phyloP scores from a whole-genome alignment of 179 eudicot species.

The Silene noctiflora region DNA sequence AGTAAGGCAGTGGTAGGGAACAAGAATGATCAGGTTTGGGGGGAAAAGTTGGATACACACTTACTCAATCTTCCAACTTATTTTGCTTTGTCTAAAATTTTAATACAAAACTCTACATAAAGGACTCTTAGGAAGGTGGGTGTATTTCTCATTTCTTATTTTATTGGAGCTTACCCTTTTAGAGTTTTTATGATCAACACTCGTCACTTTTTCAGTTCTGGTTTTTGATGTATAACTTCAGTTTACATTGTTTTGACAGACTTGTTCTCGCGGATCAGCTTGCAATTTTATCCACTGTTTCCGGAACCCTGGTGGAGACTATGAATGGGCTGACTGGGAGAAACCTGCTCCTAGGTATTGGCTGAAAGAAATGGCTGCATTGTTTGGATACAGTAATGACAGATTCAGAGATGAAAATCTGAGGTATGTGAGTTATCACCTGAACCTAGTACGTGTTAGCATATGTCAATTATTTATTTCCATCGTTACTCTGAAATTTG shows the following conservation, averaged over 20 bases:
- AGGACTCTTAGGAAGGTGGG: not conserved
- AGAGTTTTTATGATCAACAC: no score
- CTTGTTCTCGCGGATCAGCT: slow-evolving; percentile 80
- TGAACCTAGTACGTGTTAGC: slow-evolving; percentile 10
- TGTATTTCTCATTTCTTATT: not conserved
- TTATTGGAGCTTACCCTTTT: not conserved
- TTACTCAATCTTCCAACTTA: no score
- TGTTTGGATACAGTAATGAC: slow-evolving; percentile 65
- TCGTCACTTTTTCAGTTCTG: not conserved
- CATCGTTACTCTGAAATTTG: not conserved
- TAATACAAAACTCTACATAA: no score
- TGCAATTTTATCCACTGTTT: slow-evolving; percentile 96
- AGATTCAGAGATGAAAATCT: slow-evolving; percentile 34
- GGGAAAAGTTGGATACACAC: not conserved
- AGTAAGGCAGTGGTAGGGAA: no score
- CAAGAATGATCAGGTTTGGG: not conserved
- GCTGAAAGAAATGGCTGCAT: slow-evolving; percentile 68
- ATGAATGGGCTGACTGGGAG: slow-evolving; percentile 99
- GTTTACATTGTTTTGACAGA: slow-evolving; percentile 37
- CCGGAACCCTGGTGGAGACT: slow-evolving; percentile 91
- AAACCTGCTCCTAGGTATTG: slow-evolving; percentile 85
- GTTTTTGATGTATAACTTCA: not conserved
- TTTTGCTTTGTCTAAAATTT: not conserved
- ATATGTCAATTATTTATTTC: not conserved
- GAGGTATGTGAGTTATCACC: slow-evolving; percentile 22